Evolutionary conservation across 192 early-diverging fungal genomes (phyloP), one percentile per base, ranked within the genome.

Genomic region (Gigaspora rosea): DNA sequence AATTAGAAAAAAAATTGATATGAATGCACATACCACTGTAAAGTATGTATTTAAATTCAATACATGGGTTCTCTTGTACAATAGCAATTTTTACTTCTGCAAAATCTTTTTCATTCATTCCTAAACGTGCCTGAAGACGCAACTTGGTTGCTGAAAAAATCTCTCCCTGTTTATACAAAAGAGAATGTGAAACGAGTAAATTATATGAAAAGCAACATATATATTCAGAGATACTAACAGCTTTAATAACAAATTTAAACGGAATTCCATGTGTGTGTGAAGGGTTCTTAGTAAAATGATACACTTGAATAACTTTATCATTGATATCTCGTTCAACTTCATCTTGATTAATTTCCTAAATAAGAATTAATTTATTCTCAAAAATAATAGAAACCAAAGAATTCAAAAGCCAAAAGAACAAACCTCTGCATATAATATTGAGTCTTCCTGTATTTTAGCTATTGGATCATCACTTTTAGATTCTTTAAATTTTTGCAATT

Each of bases 61-160:
- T 57, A 10, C 48, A 58, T 27, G 33, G 8, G 12, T 49, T 51
- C 27, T 15, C 56, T 15, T 78, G 51, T 12, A 86, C 72, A 79
- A 89, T 81, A 71, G 81, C 69, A 65, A 90, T 72, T 78, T 88
- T 93, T 70, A 92, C 83, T 73, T 90, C 90, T 1, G 80, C 86
- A 74, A 93, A 93, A 50, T 98, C 96, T 84, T 93, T 95, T 54
- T 96, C 92, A 77, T 85, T 86, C 88, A 94, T 86, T 16, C 94
- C 94, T 27, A 93, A 85, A 51, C 90, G 82, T 71, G 63, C 80
- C 67, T 89, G 89, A 71, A 98, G 84, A 6, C 96, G 88, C 68
- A 80, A 73, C 88, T 92, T 94, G 22, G 93, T 94, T 1, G 89
- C 89, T 11, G 85, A 52, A 78, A 94, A 89, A 27, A 80, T 20